Evolutionary conservation across 371 early-diverging fungal genomes (phyloP), one percentile per base, ranked within the genome.

Genomic region (Phascolomyces articulosus): DNA sequence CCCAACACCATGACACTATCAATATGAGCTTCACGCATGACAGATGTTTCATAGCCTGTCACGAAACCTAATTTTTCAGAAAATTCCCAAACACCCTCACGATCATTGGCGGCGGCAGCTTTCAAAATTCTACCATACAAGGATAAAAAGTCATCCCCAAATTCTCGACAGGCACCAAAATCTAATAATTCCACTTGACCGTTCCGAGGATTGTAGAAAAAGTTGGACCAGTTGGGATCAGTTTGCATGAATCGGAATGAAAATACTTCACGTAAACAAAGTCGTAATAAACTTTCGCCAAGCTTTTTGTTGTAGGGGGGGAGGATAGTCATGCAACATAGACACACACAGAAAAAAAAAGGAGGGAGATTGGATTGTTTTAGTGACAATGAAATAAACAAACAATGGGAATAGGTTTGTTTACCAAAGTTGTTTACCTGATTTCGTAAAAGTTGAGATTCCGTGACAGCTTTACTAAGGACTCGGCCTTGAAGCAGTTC

Each of bases 211-310:
- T 95, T 88, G 71, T 95, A 98, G 65, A 98, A 80, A 70, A 98
- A 98, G 75, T 98, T 98, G 60, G 95, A 87, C 97, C 97, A 98
- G 72, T 98, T 98, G 4, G 98, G 98, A 71, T 98, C 98, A 13
- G 98, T 98, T 75, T 98, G 98, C 98, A 98, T 98, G 76, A 93
- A 95, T 61, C 88, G 84, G 74, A 94, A 96, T 26, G 87, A 88
- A 72, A 97, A 97, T 44, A 98, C 82, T 71, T 98, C 98, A 28
- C 87, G 82, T 31, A 98, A 81, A 72, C 95, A 95, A 6, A 98
- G 88, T 16, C 86, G 77, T 65, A 98, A 72, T 13, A 98, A 68
- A 15, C 70, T 75, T 61, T 82, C 82, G 23, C 82, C 82, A n/a
- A 82, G 49, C 66, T 75, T 44, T 44, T 44, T 44, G 8, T 44